Evolutionary conservation across 2,329 filamentous ascomycete genomes (phyloP).

Genomic region (Aspergillus spinulosporus): DNA sequence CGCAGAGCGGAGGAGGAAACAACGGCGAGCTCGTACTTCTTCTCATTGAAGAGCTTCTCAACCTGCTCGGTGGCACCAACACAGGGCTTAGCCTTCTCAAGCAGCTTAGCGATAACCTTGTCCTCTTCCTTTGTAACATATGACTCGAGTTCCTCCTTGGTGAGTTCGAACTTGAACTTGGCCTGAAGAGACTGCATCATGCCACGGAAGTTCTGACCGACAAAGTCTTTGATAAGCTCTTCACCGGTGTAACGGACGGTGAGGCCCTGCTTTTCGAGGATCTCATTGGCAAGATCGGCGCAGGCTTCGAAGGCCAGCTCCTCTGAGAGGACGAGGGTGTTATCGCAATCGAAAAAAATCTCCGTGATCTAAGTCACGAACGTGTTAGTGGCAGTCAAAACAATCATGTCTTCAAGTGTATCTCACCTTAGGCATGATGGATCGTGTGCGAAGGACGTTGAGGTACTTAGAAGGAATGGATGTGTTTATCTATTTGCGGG

Average conservation of each 20-base stretch:
- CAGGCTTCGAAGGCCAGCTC: constrained; percentile 89
- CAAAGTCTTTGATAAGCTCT: constrained; percentile 79
- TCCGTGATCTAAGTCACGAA: constrained; percentile 59
- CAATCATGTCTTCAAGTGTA: neutral
- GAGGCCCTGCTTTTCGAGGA: constrained; percentile 68
- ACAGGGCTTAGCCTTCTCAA: constrained; percentile 67
- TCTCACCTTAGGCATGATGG: constrained; percentile 39
- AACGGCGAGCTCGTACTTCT: constrained; percentile 73
- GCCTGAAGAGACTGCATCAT: constrained; percentile 78
- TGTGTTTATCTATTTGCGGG: too few relatives aligned
- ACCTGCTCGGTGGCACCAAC: constrained; percentile 68
- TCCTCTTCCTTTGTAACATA: constrained; percentile 80
- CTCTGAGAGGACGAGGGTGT: constrained; percentile 91
- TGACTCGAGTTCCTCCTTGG: constrained; percentile 65
- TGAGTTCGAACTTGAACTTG: constrained; percentile 72
- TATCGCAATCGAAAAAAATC: constrained; percentile 74
- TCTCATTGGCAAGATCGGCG: constrained; percentile 83
- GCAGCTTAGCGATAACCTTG: constrained; percentile 77
- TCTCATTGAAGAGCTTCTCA: constrained; percentile 59
- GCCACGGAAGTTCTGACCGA: constrained; percentile 91
- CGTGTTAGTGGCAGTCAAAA: constrained; percentile 20
- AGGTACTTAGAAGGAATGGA: neutral
- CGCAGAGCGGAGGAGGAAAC: constrained; percentile 79
- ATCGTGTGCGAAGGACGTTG: neutral
- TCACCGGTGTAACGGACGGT: constrained; percentile 72